Evolutionary conservation across 371 early-diverging fungal species (phyloP), one percentile per base, ranked within the genome.

Genomic region (Mortierella sp.): DNA sequence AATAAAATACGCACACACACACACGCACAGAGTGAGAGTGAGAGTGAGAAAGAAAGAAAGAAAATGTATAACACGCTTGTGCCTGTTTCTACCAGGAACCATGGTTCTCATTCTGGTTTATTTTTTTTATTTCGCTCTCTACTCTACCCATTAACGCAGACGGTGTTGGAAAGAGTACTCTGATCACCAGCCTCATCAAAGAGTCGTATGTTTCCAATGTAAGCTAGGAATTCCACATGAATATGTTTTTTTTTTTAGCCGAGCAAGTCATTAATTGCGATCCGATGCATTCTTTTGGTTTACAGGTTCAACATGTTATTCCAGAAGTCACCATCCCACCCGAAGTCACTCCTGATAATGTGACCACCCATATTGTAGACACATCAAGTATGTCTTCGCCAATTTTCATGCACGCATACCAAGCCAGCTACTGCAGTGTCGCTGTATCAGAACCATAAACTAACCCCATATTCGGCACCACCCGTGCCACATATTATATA

Each of bases 291-390:
- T 49, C 55, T 57, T n/a, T 34, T 59, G 37, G 23, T 34, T 23
- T 32, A 22, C 80, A 98, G 97, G 94, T 98, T 43, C 97, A 97
- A 75, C 95, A 96, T 71, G 95, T 98, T 43, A 94, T 98, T 64
- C 98, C 98, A 31, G 99, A 97, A 83, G 97, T 98, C 40, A 97
- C 97, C 19, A 98, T 99, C 68, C 99, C 99, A 34, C 96, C 98
- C 58, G 97, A 98, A 76, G 95, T 97, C 81, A 97, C 98, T 37
- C 93, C 96, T 2, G 99, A 98, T 76, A 95, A 96, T 68, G 96
- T 96, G 28, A 97, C 96, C 22, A 97, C 97, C 32, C 94, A 96
- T 77, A 96, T 99, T 61, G 95, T 97, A 62, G 99, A 99, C 83
- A 95, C 97, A 26, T 96, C 98, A 57, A 89, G 93, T 92, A 87